These are phyloP conservation scores for Solanum pimpinellifolium DNA, from an alignment of 257 asterid genomes.

Conservation along the genomic window DNA sequence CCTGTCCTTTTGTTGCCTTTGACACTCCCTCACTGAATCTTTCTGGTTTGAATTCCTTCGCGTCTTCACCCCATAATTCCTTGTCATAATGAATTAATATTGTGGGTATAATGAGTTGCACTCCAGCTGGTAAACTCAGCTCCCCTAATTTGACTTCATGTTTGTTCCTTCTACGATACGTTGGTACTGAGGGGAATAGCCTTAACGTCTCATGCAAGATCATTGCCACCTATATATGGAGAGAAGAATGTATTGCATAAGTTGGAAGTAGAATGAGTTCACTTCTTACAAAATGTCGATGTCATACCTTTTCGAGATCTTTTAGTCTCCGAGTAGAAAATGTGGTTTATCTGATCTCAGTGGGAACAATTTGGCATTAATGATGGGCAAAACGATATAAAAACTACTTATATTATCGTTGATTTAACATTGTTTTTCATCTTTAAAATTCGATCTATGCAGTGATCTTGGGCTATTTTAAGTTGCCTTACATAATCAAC, in stretches of 20 bases:
- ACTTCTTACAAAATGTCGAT: neutral
- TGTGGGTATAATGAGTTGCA: conserved; percentile 6
- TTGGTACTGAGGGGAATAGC: conserved; percentile 13
- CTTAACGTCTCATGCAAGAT: conserved; percentile 20
- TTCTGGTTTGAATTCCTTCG: conserved; percentile 21
- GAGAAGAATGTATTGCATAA: neutral
- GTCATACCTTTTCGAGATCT: neutral
- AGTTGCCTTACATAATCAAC: too few species aligned
- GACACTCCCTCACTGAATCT: conserved; percentile 19
- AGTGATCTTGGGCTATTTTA: neutral
- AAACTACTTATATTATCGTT: too few species aligned
- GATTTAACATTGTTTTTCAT: too few species aligned
- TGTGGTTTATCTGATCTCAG: neutral
- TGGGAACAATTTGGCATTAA: neutral
- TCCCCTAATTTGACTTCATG: conserved; percentile 11
- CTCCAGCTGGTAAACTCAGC: conserved; percentile 4
- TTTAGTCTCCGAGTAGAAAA: neutral
- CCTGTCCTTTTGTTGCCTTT: conserved; percentile 13
- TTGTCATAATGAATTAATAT: conserved; percentile 14
- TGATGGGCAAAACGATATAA: too few species aligned
- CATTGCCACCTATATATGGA: conserved; percentile 16
- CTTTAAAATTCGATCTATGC: too few species aligned
- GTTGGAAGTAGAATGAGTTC: neutral
- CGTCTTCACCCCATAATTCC: conserved; percentile 26
- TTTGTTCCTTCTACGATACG: neutral